Conservation (phyloP, 2,329 filamentous ascomycete species). For the Macrophomina tecta region DNA sequence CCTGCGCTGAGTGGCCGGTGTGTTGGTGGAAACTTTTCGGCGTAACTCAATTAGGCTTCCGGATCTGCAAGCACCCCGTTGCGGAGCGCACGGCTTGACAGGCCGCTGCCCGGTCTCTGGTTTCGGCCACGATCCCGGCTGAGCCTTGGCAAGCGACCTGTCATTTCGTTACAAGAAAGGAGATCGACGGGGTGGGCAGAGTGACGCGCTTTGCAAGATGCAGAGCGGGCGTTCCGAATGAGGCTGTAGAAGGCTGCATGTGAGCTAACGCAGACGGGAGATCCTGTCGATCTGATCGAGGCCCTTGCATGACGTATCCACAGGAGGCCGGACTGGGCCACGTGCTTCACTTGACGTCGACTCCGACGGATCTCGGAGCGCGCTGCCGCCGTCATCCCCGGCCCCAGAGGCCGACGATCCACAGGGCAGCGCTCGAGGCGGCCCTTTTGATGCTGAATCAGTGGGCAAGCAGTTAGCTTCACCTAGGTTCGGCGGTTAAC, state of each 20-base stretch:
- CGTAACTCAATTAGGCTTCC: neutral
- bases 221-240: neutral
- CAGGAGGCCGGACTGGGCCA: neutral
- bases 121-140: neutral
- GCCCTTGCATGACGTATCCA: neutral
- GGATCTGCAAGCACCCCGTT: conserved; percentile 4
- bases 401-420: neutral
- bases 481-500: neutral
- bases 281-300: neutral
- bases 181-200: neutral
- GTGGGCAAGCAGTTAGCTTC: neutral
- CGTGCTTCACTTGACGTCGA: too few relatives aligned
- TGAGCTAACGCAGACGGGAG: neutral
- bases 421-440: neutral
- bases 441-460: neutral
- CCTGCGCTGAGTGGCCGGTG: neutral
- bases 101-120: neutral
- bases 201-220: neutral
- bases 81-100: neutral
- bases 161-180: neutral
- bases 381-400: too few relatives aligned
- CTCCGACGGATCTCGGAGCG: too few relatives aligned
- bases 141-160: neutral
- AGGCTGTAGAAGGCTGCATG: neutral
- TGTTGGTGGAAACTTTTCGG: conserved; percentile 1